Conservation (phyloP, 2,329 filamentous ascomycete species). For the Emmonsiellopsis sp. region DNA sequence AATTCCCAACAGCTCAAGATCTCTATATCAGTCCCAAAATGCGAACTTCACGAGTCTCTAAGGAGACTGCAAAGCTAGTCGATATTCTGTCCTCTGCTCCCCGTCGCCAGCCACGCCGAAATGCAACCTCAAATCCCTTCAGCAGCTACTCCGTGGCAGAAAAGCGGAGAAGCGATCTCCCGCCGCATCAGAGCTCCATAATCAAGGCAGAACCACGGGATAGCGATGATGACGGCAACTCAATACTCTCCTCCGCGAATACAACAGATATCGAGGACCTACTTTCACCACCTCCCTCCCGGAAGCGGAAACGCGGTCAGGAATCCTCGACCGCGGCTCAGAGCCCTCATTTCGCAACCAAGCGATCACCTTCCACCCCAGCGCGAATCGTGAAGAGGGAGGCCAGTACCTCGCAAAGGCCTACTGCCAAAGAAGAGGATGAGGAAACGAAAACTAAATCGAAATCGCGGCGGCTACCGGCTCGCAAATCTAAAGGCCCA, state of each 20-base stretch:
- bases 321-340: background rate
- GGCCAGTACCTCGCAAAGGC: slow-evolving; percentile 16
- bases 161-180: slow-evolving; percentile 17
- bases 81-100: slow-evolving; percentile 36
- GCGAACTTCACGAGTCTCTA: slow-evolving; percentile 51
- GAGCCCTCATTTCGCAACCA: background rate
- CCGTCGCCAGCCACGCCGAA: slow-evolving; percentile 35
- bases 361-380: slow-evolving; percentile 5
- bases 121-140: background rate
- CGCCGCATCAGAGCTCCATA: slow-evolving; percentile 19
- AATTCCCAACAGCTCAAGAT: background rate
- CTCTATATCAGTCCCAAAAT: slow-evolving; percentile 26
- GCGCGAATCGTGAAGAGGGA: slow-evolving; percentile 12
- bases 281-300: slow-evolving; percentile 25
- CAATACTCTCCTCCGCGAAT: slow-evolving; percentile 27
- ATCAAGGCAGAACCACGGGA: slow-evolving; percentile 21
- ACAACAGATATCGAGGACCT: slow-evolving; percentile 52
- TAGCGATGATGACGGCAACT: slow-evolving; percentile 20
- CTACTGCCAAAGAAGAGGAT: slow-evolving; percentile 19
- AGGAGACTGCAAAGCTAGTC: slow-evolving; percentile 50
- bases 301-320: slow-evolving; percentile 32
- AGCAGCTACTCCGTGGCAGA: slow-evolving; percentile 19
- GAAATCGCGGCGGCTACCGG: slow-evolving; percentile 32
- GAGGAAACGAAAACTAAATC: slow-evolving; percentile 17
- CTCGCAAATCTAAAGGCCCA: slow-evolving; percentile 31